Base-by-base conservation (phyloP, 1,284 basidiomycete species). In the Sutorius eximius region DNA sequence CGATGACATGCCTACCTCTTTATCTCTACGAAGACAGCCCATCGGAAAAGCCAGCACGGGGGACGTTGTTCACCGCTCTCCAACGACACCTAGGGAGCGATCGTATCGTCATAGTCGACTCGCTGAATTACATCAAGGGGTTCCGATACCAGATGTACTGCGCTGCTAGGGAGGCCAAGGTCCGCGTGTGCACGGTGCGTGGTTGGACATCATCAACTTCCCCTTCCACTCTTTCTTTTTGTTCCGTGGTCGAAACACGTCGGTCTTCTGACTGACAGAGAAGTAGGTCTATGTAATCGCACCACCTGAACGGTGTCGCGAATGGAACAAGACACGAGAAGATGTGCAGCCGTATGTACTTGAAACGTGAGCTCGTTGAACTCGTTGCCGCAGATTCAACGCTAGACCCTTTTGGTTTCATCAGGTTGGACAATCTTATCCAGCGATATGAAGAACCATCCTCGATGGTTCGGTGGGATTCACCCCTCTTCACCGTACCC, bases 91-190 rank as follows among this genome's bases (percentile, higher is more conserved):
- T 98, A 60, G 80, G 80, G 22, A 73, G 75, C 33, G 86, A 90
- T 61, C 89, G 85, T 0, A 85, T 98, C 62, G 81, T 96, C 49
- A 91, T 99, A 59, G 82, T 95, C 53, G 96, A 99, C 64, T 86
- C 88, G 8, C 83, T 92, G 61, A 96, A 98, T 68, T 98, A 99
- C 72, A 98, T 98, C 80, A 98, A 99, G 71, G 89, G 93, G 8
- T 98, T 95, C 68, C 84, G 96, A 37, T 99, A 99, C 72, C 96
- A 99, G 74, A 88, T 98, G 74, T 98, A 98, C 73, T 98, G 95
- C 67, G 92, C 93, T 0, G 95, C 95, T 4, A 78, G 95, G 45
- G 96, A 98, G 70, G 82, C 88, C 56, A 91, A 89, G 61, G 77
- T 94, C 33, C 79, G 95, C 27, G 87, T 92, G 8, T 92, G 90